These are phyloP conservation scores for Aspergillus nidulans DNA, from an alignment of 495 filamentous ascomycete species.

Conservation along the genomic window DNA sequence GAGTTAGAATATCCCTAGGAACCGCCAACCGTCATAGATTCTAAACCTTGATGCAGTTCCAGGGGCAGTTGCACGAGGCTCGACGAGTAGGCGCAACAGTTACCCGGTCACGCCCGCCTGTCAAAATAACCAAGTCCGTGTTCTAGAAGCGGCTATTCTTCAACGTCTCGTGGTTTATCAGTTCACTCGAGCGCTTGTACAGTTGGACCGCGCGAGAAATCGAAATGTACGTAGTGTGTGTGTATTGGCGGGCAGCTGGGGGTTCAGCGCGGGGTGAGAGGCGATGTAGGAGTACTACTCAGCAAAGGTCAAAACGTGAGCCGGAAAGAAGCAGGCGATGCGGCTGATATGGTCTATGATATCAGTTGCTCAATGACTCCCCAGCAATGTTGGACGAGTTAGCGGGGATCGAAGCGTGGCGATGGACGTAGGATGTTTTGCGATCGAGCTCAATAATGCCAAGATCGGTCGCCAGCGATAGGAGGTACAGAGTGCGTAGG, in stretches of 20 bases:
- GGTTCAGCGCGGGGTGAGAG: conserved; percentile 5
- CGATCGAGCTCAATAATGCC: conserved; percentile 2
- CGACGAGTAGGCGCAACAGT: not conserved
- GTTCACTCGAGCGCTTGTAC: conserved; percentile 2
- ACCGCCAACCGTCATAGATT: too few relatives aligned
- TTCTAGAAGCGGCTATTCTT: not conserved
- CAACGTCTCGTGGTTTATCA: not conserved
- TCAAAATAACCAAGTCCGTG: not conserved
- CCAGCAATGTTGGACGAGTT: not conserved
- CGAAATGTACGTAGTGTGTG: not conserved
- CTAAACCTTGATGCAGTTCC: conserved; percentile 7
- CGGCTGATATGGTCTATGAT: not conserved
- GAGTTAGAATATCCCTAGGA: too few relatives aligned
- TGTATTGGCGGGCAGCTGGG: not conserved
- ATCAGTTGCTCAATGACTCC: not conserved
- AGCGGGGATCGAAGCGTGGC: not conserved
- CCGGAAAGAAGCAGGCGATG: not conserved
- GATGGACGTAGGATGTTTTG: not conserved
- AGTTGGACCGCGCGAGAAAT: not conserved
- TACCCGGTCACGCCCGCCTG: not conserved
- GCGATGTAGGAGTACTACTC: conserved; percentile 7
- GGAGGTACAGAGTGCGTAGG: not conserved
- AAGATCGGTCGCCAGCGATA: conserved; percentile 1
- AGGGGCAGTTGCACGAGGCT: not conserved
- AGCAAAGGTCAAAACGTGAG: not conserved